Base-by-base conservation (phyloP, 371 early-diverging fungal genomes). In the Neoconidiobolus thromboides region DNA sequence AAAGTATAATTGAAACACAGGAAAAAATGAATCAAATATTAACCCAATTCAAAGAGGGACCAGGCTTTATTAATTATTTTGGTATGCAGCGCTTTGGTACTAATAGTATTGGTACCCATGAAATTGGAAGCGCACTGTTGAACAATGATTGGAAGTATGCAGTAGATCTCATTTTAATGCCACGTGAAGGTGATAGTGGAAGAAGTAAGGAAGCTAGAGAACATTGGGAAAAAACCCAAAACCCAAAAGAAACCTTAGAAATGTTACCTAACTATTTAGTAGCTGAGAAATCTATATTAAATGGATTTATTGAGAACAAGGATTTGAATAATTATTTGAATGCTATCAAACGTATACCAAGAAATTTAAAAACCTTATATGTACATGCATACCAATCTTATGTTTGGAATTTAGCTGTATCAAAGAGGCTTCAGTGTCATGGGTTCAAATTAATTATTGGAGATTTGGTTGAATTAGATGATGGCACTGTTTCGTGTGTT, bases 1-100 rank as follows among this genome's bases (percentile, higher is more conserved):
- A 26, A 26, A 26, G 26, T 26, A 26, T 26, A 26, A 26, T 26
- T 26, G 26, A 26, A 26, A 26, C 26, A 26, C 26, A 26, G 26
- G 26, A 26, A 26, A 26, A 26, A 26, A 26, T 26, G 26, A 26
- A 26, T 26, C 26, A 26, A 26, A 26, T 26, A 26, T 26, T 26
- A 26, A 26, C 26, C 26, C 26, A 26, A 26, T 26, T 26, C 26
- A 82, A 15, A 70, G 93, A 9, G 65, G 73, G 10, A 64, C 75
- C 2, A 69, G 71, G 43, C 94, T 95, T 96, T 67, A 76, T 97
- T 65, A 99, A 99, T 70, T 99, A 98, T 73, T 99, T 82, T 73
- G 99, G 71, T 5, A 88, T 90, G 87, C 99, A 99, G 70, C 77
- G 99, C 43, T 99, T 99, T 70, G 99, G 99, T 26, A 90, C 91